Evolutionary conservation across 2,329 filamentous ascomycete genomes (phyloP).

Genomic region (Stagonosporopsis vannaccii): DNA sequence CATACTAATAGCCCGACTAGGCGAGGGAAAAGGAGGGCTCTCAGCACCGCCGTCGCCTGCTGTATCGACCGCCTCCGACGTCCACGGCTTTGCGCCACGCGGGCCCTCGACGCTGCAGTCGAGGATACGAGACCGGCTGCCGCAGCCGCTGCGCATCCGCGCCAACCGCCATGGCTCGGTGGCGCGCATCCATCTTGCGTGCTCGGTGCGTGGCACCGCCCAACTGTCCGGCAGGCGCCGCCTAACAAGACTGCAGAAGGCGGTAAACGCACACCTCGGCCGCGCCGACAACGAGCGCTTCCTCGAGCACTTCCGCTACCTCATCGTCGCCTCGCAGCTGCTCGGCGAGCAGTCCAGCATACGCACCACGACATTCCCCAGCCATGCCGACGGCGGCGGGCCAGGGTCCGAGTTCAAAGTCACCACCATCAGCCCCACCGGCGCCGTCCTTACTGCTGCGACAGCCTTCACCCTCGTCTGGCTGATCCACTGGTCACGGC

Average conservation of each 20-base stretch:
- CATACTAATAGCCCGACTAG: constrained; percentile 38
- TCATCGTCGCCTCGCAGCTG: constrained; percentile 89
- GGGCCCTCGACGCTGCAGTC: constrained; percentile 58
- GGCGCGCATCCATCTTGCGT: constrained; percentile 48
- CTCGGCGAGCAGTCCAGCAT: constrained; percentile 67
- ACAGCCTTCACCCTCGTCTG: constrained; percentile 69
- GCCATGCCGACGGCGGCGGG: constrained; percentile 33
- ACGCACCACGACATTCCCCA: constrained; percentile 42
- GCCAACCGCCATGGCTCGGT: constrained; percentile 47
- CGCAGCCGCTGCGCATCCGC: constrained; percentile 54
- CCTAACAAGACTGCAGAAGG: constrained; percentile 60
- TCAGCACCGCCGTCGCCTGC: constrained; percentile 33
- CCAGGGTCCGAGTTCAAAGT: constrained; percentile 45
- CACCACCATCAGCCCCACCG: constrained; percentile 65
- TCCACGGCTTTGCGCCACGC: constrained; percentile 58
- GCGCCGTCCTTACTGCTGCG: constrained; percentile 70
- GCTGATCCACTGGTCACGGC: constrained; percentile 74
- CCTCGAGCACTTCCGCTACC: constrained; percentile 91
- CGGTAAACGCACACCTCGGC: constrained; percentile 75
- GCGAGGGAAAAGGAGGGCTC: constrained; percentile 41
- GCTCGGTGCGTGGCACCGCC: constrained; percentile 41
- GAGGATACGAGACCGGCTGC: constrained; percentile 58
- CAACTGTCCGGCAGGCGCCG: neutral
- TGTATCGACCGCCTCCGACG: constrained; percentile 24
- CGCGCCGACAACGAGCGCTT: constrained; percentile 83